These are phyloP conservation scores for Trichoderma gamsii DNA, from an alignment of 495 filamentous ascomycete genomes.

Conservation along the genomic window DNA sequence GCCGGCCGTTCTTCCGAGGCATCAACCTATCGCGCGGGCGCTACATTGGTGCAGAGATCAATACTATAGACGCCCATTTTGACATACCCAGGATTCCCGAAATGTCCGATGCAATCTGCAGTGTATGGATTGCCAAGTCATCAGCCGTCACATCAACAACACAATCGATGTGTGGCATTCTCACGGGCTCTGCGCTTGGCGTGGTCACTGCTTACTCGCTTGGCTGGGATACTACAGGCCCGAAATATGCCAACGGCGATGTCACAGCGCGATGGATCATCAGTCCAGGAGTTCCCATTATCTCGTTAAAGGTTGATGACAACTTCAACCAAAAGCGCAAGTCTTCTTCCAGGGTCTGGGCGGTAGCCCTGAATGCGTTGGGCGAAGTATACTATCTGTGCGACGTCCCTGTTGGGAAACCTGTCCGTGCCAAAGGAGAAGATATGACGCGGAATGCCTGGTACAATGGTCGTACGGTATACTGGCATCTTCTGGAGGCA, in stretches of 20 bases:
- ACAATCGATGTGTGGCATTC: constrained; percentile 70
- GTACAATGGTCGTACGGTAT: constrained; percentile 67
- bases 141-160: constrained; percentile 61
- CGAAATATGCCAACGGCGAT: constrained; percentile 64
- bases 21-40: constrained; percentile 73
- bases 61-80: constrained; percentile 39
- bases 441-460: constrained; percentile 61
- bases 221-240: constrained; percentile 59
- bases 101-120: constrained; percentile 57
- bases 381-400: constrained; percentile 85
- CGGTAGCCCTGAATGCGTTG: constrained; percentile 80
- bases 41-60: constrained; percentile 52
- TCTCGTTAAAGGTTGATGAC: constrained; percentile 80
- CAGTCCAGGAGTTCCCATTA: constrained; percentile 87
- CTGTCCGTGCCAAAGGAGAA: constrained; percentile 38
- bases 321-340: constrained; percentile 63
- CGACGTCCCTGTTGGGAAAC: constrained; percentile 50
- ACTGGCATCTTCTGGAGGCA: constrained; percentile 73
- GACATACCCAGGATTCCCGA: constrained; percentile 69
- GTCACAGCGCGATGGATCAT: constrained; percentile 82
- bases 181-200: constrained; percentile 79
- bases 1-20: constrained; percentile 68
- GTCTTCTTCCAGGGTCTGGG: constrained; percentile 69
- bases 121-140: constrained; percentile 90
- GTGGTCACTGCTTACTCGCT: constrained; percentile 79